Evolutionary conservation across 2,329 filamentous ascomycete genomes (phyloP), one percentile per base, ranked within the genome.

Genomic region (Fusarium mexicanum): DNA sequence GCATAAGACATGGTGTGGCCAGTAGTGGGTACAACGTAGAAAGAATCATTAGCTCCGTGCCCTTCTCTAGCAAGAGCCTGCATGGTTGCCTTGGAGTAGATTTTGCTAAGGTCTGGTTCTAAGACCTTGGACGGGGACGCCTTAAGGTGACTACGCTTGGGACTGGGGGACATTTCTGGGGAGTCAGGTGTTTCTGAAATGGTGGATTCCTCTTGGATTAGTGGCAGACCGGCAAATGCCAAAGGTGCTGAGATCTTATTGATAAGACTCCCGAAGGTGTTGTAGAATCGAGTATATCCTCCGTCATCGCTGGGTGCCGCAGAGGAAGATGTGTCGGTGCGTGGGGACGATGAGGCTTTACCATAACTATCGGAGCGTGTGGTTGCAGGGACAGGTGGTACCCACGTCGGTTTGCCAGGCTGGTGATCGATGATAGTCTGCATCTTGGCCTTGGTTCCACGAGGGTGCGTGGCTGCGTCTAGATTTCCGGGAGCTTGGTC

Each of bases 1-100:
- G 96, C 95, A 79, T 98, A 99, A 1, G 95, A 96, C 69, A 95
- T 92, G 6, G 95, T 98, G 73, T 96, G 95, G 10, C 96, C 96
- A 24, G 93, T 94, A 1, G 94, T 93, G 8, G 96, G 96, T 3
- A 99, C 96, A 3, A 98, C 93, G 81, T 98, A 98, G 84, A 99
- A 99, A 14, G 93, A 96, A 77, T 93, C 93, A 67, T 87, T 89
- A 22, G 89, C 85, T 22, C 88, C 87, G 35, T 91, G 88, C 1
- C 90, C 90, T 37, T 92, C 91, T 64, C 93, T 91, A 26, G 91
- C 88, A 47, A 98, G 88, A 2, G 95, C 94, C 59, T 92, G 90
- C 61, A 98, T 88, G 8, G 96, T 94, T 18, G 96, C 94, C 74
- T 91, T 91, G 46, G 95, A 98, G 81, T 97, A 97, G 37, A 97